phyloP scores from a whole-genome alignment of 2,329 filamentous ascomycete genomes.

The Ceratocystis alfenasii region DNA sequence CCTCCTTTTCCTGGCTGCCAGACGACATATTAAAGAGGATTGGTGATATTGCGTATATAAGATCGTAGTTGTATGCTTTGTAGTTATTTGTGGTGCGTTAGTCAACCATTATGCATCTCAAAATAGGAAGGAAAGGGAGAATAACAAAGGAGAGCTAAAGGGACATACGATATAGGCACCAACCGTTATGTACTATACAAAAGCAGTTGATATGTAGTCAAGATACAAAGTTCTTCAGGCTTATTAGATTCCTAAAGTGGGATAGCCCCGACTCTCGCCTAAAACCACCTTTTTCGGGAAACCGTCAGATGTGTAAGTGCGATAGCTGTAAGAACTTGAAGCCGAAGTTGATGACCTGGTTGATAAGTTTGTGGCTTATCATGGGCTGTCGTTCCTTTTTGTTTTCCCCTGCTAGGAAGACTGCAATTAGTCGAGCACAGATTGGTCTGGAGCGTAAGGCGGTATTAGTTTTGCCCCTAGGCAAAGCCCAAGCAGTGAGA shows the following conservation, averaged over 20 bases:
- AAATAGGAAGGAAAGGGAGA: neutral
- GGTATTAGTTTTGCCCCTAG: neutral
- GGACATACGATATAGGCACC: neutral
- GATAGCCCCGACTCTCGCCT: neutral
- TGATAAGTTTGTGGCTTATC: neutral
- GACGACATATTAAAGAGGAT: slow-evolving; percentile 4
- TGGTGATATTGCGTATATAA: neutral
- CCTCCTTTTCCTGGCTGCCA: neutral
- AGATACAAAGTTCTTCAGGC: neutral
- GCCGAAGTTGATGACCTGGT: neutral
- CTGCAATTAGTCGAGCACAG: too few species aligned
- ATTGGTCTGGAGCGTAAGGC: too few species aligned
- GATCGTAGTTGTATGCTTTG: neutral
- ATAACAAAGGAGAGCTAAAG: neutral
- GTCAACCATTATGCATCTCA: neutral
- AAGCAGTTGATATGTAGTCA: neutral
- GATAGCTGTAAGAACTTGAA: slow-evolving; percentile 4
- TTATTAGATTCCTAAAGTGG: slow-evolving; percentile 1
- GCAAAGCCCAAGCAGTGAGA: neutral
- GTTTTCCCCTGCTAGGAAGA: neutral
- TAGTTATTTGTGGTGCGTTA: neutral
- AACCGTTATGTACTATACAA: neutral
- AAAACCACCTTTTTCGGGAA: slow-evolving; percentile 2
- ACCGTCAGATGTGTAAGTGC: neutral
- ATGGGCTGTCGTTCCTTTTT: neutral